Percentiles rank a stretch among this genome's conserved stretches.
Evolutionary conservation across 352 stramenopile genomes (phyloP).

Genomic region (Phytophthora macrochlamydospora): DNA sequence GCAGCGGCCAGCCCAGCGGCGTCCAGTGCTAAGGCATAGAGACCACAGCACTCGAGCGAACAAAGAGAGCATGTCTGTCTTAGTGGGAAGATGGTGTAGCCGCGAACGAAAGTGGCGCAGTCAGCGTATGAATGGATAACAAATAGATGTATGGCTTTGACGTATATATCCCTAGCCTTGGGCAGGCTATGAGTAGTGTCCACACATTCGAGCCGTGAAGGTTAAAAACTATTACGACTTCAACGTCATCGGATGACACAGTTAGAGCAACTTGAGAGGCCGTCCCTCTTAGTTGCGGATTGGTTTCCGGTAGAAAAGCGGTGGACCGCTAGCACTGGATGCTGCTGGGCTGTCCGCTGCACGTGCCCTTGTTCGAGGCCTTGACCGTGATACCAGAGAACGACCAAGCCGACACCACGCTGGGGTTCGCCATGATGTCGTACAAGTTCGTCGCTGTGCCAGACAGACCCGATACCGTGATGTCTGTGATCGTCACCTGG

Average conservation of each 20-base stretch:
- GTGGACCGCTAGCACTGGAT: conserved; percentile 8
- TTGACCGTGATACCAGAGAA: conserved; percentile 14
- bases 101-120: too few species aligned
- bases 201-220: too few species aligned
- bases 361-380: conserved; percentile 12
- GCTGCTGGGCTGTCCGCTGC: conserved; percentile 16
- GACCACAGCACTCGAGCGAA: background rate
- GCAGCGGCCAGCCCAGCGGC: conserved; percentile 17
- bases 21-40: conserved; percentile 11
- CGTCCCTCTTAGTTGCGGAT: too few species aligned
- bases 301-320: background rate
- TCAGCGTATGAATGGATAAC: too few species aligned
- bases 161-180: too few species aligned
- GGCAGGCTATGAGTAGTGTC: too few species aligned
- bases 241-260: too few species aligned
- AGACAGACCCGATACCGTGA: conserved; percentile 9
- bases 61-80: background rate
- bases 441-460: conserved; percentile 12
- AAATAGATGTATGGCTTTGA: too few species aligned
- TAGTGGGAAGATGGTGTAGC: background rate
- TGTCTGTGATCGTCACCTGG: conserved; percentile 9
- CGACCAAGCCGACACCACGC: conserved; percentile 15
- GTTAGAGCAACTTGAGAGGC: too few species aligned
- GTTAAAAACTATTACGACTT: too few species aligned
- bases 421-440: conserved; percentile 18